These are phyloP conservation scores for Lactuca saligna DNA, from an alignment of 129 eudicot species.

Conservation along the genomic window DNA sequence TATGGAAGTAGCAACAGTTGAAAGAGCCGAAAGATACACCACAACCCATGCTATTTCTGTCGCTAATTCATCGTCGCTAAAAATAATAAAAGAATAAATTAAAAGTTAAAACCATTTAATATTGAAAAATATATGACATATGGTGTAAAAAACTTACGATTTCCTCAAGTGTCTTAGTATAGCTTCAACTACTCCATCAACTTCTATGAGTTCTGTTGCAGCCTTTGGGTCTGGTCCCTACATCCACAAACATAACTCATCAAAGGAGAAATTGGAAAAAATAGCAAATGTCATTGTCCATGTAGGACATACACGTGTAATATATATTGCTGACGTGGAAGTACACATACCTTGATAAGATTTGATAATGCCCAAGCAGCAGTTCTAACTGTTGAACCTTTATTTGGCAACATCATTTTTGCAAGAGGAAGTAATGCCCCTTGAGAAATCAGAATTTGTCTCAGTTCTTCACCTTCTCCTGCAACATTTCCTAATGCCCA, in stretches of 20 bases:
- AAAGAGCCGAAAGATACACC: conserved; percentile 93
- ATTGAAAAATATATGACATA: background rate
- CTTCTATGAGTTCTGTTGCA: conserved; percentile 80
- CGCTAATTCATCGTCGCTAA: conserved; percentile 81
- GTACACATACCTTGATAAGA: conserved; percentile 72
- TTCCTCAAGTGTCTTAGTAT: conserved; percentile 77
- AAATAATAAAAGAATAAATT: background rate
- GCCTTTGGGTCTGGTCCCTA: conserved; percentile 94
- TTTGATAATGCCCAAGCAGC: conserved; percentile 98
- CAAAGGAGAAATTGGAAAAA: too few relatives aligned
- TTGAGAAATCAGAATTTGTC: conserved; percentile 73
- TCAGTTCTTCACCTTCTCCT: conserved; percentile 92
- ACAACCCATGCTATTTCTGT: conserved; percentile 99
- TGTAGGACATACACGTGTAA: too few relatives aligned
- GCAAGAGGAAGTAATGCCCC: conserved; percentile 93
- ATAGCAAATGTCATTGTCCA: too few relatives aligned
- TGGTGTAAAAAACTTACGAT: conserved; percentile 52
- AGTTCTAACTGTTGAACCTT: conserved; percentile 89
- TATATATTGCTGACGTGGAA: background rate
- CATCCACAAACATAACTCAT: conserved; percentile 23
- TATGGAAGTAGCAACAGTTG: conserved; percentile 64
- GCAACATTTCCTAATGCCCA: conserved; percentile 99
- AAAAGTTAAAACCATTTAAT: background rate
- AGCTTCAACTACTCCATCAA: conserved; percentile 81
- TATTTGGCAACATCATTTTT: conserved; percentile 90